Percentiles rank a stretch among this genome's conserved stretches.
Evolutionary conservation across 768 basidiomycete genomes (phyloP).

Genomic region (Lactifluus rugatus): DNA sequence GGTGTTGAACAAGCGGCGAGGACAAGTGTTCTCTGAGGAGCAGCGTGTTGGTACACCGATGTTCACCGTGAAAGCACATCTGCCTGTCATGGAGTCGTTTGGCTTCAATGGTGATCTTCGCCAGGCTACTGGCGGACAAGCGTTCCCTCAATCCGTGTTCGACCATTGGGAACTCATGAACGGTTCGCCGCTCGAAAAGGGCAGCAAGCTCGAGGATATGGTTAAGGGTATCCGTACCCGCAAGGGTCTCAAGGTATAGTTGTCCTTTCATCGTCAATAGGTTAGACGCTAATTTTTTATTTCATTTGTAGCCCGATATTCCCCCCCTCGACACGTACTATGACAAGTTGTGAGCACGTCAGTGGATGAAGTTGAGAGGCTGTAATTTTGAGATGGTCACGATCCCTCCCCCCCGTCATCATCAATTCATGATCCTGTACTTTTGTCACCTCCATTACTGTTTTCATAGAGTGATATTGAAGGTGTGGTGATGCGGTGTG

Average conservation of each 20-base stretch:
- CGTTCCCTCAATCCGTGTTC: constrained; percentile 94
- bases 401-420: constrained; percentile 2
- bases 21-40: constrained; percentile 96
- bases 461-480: background rate
- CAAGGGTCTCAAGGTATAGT: constrained; percentile 84
- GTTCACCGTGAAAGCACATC: constrained; percentile 98
- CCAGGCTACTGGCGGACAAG: constrained; percentile 87
- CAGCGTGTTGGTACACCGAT: constrained; percentile 96
- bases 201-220: constrained; percentile 81
- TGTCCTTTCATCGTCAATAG: background rate
- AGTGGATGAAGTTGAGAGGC: background rate
- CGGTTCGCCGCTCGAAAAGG: constrained; percentile 81
- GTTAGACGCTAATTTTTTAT: constrained; percentile 16
- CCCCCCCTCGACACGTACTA: constrained; percentile 84
- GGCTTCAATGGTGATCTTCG: constrained; percentile 97
- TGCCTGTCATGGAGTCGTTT: constrained; percentile 87
- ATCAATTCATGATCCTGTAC: constrained; percentile 8
- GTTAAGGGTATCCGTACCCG: constrained; percentile 74
- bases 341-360: constrained; percentile 66
- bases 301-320: constrained; percentile 59
- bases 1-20: constrained; percentile 90
- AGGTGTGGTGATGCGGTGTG: background rate
- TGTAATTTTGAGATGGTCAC: constrained; percentile 11
- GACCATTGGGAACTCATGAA: constrained; percentile 87
- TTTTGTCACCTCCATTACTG: constrained; percentile 1